Percentiles rank a stretch among this genome's conserved stretches.
These are phyloP conservation scores for Calonectria montana DNA, from an alignment of 2,329 filamentous ascomycete species.

Conservation along the genomic window DNA sequence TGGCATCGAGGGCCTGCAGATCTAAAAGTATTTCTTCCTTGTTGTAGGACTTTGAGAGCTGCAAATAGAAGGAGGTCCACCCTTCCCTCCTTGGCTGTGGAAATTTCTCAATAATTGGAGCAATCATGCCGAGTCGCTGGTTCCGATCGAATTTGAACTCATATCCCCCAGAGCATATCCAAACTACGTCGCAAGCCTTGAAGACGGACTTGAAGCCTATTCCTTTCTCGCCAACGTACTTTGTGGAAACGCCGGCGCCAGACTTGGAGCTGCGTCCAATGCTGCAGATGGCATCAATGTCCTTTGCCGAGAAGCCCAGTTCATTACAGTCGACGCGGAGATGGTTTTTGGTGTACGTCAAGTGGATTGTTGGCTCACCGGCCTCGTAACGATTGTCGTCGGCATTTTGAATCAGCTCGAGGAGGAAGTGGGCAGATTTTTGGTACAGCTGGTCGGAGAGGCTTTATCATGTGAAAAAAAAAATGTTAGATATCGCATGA, in stretches of 20 bases:
- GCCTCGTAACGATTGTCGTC: slow-evolving; percentile 51
- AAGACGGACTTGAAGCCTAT: slow-evolving; percentile 54
- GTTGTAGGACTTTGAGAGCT: background rate
- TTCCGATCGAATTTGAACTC: slow-evolving; percentile 30
- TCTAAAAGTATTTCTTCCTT: background rate
- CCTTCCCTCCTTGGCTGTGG: slow-evolving; percentile 34
- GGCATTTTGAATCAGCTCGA: slow-evolving; percentile 56
- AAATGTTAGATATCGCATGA: background rate
- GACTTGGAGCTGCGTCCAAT: slow-evolving; percentile 48
- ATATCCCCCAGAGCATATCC: slow-evolving; percentile 44
- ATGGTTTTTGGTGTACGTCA: background rate
- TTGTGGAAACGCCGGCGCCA: slow-evolving; percentile 19
- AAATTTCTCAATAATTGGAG: slow-evolving; percentile 48
- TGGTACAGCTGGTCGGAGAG: slow-evolving; percentile 42
- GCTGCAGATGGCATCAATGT: slow-evolving; percentile 49
- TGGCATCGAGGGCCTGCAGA: background rate
- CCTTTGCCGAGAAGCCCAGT: slow-evolving; percentile 41
- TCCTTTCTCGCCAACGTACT: slow-evolving; percentile 51
- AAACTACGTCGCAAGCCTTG: slow-evolving; percentile 45
- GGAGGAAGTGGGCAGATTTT: slow-evolving; percentile 50
- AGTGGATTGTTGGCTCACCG: slow-evolving; percentile 1
- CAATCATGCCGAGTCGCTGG: slow-evolving; percentile 39
- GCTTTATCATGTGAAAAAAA: background rate
- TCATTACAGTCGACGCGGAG: slow-evolving; percentile 51
- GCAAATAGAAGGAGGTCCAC: background rate